These are phyloP conservation scores for Metarhizium sp. DNA, from an alignment of 2,329 filamentous ascomycete genomes.

Conservation along the genomic window DNA sequence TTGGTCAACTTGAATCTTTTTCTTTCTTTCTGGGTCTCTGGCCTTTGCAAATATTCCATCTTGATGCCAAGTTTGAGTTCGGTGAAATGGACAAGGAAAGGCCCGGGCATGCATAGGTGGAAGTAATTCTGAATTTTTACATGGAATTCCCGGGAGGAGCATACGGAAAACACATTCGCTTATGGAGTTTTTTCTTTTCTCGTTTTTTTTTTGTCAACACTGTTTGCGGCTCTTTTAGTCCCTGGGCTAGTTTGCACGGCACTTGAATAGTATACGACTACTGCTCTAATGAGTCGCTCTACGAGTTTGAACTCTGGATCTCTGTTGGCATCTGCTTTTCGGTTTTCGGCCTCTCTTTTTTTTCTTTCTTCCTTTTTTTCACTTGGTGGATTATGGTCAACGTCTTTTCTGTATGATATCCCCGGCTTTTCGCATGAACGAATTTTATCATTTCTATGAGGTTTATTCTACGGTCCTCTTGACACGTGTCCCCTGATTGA, in stretches of 20 bases:
- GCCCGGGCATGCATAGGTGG: neutral
- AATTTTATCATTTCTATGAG: no score
- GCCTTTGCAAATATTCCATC: neutral
- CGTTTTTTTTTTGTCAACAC: no score
- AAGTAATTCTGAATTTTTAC: neutral
- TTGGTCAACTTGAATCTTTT: slow-evolving; percentile 2
- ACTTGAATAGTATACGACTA: neutral
- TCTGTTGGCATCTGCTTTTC: neutral
- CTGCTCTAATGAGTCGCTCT: neutral
- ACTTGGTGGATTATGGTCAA: neutral
- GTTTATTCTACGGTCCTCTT: no score
- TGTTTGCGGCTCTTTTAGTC: neutral
- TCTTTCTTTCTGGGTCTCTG: neutral
- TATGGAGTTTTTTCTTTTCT: neutral
- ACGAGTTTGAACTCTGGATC: neutral
- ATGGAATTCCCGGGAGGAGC: slow-evolving; percentile 4
- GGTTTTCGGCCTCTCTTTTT: neutral
- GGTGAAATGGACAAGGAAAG: neutral
- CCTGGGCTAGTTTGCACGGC: neutral
- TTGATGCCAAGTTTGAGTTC: neutral
- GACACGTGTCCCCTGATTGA: no score
- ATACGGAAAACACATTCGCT: slow-evolving; percentile 3
- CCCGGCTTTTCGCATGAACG: neutral
- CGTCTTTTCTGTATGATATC: neutral
- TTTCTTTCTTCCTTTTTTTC: no score